These are phyloP conservation scores for Aureobasidium sp. DNA, from an alignment of 2,329 filamentous ascomycete genomes.

Conservation along the genomic window DNA sequence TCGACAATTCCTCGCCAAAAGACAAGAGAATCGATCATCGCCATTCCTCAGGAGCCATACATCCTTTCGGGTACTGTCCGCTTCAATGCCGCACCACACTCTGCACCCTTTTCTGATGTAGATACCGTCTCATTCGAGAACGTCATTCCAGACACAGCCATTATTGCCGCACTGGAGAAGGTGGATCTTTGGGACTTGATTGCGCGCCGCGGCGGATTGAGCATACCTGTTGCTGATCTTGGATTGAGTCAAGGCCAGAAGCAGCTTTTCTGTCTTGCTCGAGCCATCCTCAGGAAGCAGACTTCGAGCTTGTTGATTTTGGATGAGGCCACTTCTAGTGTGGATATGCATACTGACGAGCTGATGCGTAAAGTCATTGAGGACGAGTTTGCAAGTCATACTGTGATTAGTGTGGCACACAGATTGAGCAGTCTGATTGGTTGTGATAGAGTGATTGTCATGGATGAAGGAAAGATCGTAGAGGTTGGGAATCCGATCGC, in stretches of 20 bases:
- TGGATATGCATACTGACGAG: slow-evolving; percentile 7
- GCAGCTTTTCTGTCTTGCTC: slow-evolving; percentile 44
- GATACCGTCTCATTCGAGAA: slow-evolving; percentile 30
- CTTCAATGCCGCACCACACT: slow-evolving; percentile 41
- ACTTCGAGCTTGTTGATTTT: slow-evolving; percentile 35
- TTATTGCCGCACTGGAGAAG: slow-evolving; percentile 38
- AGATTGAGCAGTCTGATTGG: slow-evolving; percentile 49
- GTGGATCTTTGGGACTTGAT: slow-evolving; percentile 34
- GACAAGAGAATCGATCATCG: slow-evolving; percentile 38
- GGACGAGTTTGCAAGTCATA: slow-evolving; percentile 47
- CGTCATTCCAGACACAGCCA: slow-evolving; percentile 14
- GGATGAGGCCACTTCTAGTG: slow-evolving; percentile 22
- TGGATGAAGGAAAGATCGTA: slow-evolving; percentile 43
- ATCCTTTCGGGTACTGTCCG: slow-evolving; percentile 43
- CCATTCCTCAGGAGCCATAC: slow-evolving; percentile 47
- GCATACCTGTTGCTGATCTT: slow-evolving; percentile 29
- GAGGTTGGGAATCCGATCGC: slow-evolving; percentile 30
- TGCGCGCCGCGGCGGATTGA: slow-evolving; percentile 30
- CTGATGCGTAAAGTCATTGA: not conserved
- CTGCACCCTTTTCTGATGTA: slow-evolving; percentile 12
- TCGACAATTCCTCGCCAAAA: slow-evolving; percentile 35
- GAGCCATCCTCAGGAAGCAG: slow-evolving; percentile 36
- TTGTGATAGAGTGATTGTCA: slow-evolving; percentile 46
- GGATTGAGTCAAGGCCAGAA: slow-evolving; percentile 41
- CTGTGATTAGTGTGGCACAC: slow-evolving; percentile 53